Evolutionary conservation across 129 eudicot genomes (phyloP).

Genomic region (Scalesia atractyloides): DNA sequence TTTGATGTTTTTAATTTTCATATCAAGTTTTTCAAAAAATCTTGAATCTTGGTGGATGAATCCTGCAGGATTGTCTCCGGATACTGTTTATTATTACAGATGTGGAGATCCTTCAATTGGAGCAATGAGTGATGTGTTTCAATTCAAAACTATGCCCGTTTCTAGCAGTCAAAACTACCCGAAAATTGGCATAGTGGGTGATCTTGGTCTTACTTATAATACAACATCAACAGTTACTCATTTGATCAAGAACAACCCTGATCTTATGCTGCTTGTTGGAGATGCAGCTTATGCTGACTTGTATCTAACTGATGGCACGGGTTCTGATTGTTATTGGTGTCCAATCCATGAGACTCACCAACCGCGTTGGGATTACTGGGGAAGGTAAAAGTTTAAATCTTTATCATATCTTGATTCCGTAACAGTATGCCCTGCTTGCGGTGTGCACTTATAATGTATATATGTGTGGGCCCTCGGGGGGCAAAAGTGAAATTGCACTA

Average conservation of each 20-base stretch:
- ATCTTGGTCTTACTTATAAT: constrained; percentile 91
- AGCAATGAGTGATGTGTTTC: constrained; percentile 59
- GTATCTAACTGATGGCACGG: constrained; percentile 87
- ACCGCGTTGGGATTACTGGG: constrained; percentile 99
- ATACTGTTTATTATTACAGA: constrained; percentile 60
- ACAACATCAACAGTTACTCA: constrained; percentile 77
- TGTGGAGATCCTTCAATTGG: constrained; percentile 87
- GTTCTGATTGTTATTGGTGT: constrained; percentile 96
- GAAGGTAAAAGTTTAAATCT: constrained; percentile 54
- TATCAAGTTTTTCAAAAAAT: constrained; percentile 31
- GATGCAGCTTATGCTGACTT: constrained; percentile 89
- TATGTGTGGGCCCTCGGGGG: too few species aligned
- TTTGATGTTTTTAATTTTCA: constrained; percentile 64
- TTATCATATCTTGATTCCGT: not conserved
- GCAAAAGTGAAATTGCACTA: too few species aligned
- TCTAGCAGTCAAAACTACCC: constrained; percentile 67
- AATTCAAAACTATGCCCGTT: constrained; percentile 83
- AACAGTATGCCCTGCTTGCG: too few species aligned
- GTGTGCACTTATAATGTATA: too few species aligned
- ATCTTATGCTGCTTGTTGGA: constrained; percentile 80
- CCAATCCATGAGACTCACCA: constrained; percentile 90
- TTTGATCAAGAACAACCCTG: constrained; percentile 65
- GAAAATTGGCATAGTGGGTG: constrained; percentile 76
- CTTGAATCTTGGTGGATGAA: too few species aligned
- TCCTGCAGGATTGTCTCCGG: constrained; percentile 71